Evolutionary conservation across 108 stramenopile species (phyloP).

Genomic region (Cyclotella sp.): DNA sequence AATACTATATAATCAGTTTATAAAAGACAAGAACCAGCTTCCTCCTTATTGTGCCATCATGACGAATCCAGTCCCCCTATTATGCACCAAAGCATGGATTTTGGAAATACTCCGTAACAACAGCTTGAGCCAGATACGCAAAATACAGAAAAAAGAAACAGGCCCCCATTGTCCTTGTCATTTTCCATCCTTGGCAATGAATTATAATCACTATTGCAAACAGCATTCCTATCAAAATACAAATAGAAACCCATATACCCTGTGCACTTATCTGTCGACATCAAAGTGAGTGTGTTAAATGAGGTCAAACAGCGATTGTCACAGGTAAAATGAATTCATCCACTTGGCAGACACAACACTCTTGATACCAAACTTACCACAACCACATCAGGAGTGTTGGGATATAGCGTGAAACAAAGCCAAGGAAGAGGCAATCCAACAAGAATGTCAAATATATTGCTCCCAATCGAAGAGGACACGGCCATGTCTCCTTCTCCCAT

Average conservation of each 20-base stretch:
- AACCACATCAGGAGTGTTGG: conserved; percentile 31
- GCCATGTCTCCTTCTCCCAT: conserved; percentile 90
- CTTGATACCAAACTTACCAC: conserved; percentile 37
- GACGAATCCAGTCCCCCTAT: not conserved
- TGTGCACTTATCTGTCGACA: conserved; percentile 34
- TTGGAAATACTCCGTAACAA: conserved; percentile 43
- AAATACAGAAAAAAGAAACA: conserved; percentile 82
- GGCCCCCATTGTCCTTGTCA: conserved; percentile 75
- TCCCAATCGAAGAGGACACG: conserved; percentile 82
- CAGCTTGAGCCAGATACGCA: conserved; percentile 68
- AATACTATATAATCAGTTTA: no score
- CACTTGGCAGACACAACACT: no score
- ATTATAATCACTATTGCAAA: conserved; percentile 71
- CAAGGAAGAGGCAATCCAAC: conserved; percentile 86
- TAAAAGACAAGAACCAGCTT: no score
- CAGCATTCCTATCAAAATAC: conserved; percentile 79
- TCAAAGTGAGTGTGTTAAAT: not conserved
- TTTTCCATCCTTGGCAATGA: conserved; percentile 82
- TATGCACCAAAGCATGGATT: conserved; percentile 18
- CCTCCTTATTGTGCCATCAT: no score
- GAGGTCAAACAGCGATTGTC: not conserved
- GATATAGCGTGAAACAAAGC: conserved; percentile 65
- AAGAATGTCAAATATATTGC: conserved; percentile 86
- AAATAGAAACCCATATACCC: conserved; percentile 61
- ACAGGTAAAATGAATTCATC: not conserved